Conservation (phyloP, 2,329 filamentous ascomycete genomes). For the Botrytis squamosa region DNA sequence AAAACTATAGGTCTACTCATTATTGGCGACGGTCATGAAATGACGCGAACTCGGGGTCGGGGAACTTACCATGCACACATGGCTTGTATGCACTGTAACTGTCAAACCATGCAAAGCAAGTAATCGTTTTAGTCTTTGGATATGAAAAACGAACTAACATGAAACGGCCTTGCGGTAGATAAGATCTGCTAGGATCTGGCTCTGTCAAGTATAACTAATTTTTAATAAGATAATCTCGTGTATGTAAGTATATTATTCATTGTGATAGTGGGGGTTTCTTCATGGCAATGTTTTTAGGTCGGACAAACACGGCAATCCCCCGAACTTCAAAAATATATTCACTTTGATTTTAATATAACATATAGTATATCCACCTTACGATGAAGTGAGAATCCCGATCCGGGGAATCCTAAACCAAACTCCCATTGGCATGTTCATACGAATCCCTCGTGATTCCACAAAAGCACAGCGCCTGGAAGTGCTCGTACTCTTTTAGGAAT, state of each 20-base stretch:
- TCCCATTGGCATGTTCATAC: background rate
- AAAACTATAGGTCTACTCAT: background rate
- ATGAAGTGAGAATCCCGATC: background rate
- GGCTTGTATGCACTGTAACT: background rate
- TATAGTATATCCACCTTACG: too few relatives aligned
- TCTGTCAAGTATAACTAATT: background rate
- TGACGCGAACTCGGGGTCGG: background rate
- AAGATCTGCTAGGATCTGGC: background rate
- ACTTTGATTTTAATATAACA: background rate
- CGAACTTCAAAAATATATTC: background rate
- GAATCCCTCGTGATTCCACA: background rate
- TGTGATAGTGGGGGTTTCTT: background rate
- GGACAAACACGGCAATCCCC: background rate
- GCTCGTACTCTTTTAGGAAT: background rate
- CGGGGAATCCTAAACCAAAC: background rate
- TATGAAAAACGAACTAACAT: background rate
- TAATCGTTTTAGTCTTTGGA: background rate
- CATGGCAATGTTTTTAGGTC: background rate
- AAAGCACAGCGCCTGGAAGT: background rate
- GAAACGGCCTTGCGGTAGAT: background rate
- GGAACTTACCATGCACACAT: background rate
- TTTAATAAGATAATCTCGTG: background rate
- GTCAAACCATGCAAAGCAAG: background rate
- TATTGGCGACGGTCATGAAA: background rate
- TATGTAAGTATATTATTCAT: slow-evolving; percentile 9